phyloP scores from a whole-genome alignment of 495 filamentous ascomycete species.

The Pseudomonodictys pantanalensis region DNA sequence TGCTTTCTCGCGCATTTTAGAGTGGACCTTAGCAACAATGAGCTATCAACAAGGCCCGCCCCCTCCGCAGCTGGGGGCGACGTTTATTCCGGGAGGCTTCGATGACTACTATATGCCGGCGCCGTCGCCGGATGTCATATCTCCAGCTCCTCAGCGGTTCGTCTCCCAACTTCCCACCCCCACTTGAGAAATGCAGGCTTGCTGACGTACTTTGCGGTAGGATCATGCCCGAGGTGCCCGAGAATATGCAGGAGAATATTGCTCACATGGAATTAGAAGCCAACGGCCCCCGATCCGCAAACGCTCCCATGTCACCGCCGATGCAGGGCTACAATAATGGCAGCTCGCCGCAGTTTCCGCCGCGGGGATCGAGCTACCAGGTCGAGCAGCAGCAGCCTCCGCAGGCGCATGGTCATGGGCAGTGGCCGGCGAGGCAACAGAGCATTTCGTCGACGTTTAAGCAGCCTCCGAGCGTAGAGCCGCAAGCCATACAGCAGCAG shows the following conservation, averaged over 20 bases:
- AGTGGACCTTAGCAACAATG: conserved; percentile 22
- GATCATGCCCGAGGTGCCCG: conserved; percentile 73
- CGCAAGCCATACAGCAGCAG: conserved; percentile 33
- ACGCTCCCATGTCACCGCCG: conserved; percentile 37
- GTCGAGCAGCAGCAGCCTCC: background rate
- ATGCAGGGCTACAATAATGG: conserved; percentile 18
- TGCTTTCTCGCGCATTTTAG: conserved; percentile 6
- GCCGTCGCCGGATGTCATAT: conserved; percentile 63
- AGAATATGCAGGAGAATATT: conserved; percentile 88
- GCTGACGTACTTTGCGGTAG: conserved; percentile 44
- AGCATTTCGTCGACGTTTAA: conserved; percentile 34
- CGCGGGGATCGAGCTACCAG: conserved; percentile 26
- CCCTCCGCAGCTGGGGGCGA: conserved; percentile 64
- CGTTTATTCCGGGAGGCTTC: conserved; percentile 82
- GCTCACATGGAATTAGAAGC: conserved; percentile 84
- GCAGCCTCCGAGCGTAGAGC: conserved; percentile 32
- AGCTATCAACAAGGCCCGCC: conserved; percentile 33
- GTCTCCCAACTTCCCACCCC: conserved; percentile 2
- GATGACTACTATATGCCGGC: conserved; percentile 82
- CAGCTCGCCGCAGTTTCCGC: conserved; percentile 22
- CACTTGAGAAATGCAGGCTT: background rate
- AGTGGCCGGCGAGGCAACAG: conserved; percentile 21
- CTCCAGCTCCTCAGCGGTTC: conserved; percentile 87
- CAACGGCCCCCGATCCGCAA: conserved; percentile 34
- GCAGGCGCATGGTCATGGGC: background rate